Percentiles rank a stretch among this genome's conserved stretches.
phyloP scores from a whole-genome alignment of 306 rosid species.

The Adenanthera pavonina region DNA sequence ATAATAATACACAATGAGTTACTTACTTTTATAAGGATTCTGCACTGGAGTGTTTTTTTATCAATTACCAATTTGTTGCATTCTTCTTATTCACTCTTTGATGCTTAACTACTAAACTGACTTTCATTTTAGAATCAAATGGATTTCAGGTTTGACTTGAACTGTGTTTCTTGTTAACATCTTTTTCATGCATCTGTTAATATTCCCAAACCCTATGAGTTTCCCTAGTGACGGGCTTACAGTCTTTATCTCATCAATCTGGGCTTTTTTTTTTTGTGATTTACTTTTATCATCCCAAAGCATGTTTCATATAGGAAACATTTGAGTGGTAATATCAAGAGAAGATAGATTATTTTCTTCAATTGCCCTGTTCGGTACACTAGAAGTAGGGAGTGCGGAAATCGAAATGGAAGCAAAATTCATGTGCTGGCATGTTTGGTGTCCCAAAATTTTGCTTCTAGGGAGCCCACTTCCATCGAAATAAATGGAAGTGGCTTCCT shows the following conservation, averaged over 20 bases:
- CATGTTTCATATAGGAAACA: neutral
- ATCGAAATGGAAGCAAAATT: no score
- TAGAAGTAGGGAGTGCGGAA: no score
- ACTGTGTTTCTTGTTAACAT: constrained; percentile 1
- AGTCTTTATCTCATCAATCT: neutral
- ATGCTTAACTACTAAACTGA: neutral
- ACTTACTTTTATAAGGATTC: neutral
- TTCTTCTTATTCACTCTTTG: constrained; percentile 21
- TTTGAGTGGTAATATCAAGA: neutral
- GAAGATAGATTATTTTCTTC: neutral
- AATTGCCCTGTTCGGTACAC: no score
- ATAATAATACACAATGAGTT: neutral
- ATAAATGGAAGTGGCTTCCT: no score
- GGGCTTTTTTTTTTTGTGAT: neutral
- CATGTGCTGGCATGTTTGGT: no score
- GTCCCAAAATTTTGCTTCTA: no score
- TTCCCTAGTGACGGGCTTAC: neutral
- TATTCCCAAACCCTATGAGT: neutral
- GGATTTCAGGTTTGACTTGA: constrained; percentile 2
- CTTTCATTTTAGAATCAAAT: neutral
- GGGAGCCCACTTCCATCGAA: no score
- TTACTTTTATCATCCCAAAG: neutral
- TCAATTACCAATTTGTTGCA: constrained; percentile 1
- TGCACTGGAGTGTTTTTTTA: neutral
- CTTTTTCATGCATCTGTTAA: neutral